These are phyloP conservation scores for Tricholoma bakamatsutake DNA, from an alignment of 768 basidiomycete genomes.

Conservation along the genomic window DNA sequence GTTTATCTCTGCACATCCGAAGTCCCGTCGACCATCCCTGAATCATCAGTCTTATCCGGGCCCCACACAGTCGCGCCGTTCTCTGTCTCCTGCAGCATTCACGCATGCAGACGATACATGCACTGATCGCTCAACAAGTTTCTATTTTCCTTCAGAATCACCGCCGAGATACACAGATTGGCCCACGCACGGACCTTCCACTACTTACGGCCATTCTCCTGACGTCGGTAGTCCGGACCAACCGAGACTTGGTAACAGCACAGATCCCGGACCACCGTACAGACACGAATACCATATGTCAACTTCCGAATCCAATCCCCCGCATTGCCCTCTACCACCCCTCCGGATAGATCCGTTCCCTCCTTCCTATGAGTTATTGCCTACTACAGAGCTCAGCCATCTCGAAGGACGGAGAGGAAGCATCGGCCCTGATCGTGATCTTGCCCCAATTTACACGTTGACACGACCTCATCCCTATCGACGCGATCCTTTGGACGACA, in stretches of 20 bases:
- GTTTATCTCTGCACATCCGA: not conserved
- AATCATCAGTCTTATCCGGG: not conserved
- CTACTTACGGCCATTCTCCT: not conserved
- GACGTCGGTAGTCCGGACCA: not conserved
- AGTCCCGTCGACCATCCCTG: not conserved
- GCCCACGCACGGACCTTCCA: not conserved
- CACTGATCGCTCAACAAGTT: not conserved
- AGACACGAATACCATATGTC: not conserved
- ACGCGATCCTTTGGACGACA: constrained; percentile 59
- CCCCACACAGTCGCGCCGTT: not conserved
- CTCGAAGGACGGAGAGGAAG: constrained; percentile 20
- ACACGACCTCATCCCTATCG: constrained; percentile 50
- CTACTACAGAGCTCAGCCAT: constrained; percentile 1
- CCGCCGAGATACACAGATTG: not conserved
- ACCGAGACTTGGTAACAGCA: not conserved
- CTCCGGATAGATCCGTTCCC: not conserved
- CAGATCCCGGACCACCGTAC: not conserved
- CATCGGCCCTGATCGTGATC: constrained; percentile 28
- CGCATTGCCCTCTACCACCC: not conserved
- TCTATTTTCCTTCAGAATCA: not conserved
- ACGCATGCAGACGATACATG: not conserved
- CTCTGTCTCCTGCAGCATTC: not conserved
- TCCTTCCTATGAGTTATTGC: constrained; percentile 8
- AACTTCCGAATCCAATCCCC: not conserved
- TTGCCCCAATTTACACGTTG: constrained; percentile 55